phyloP scores from a whole-genome alignment of 805 yeast species.

The Sporopachydermia lactativora region DNA sequence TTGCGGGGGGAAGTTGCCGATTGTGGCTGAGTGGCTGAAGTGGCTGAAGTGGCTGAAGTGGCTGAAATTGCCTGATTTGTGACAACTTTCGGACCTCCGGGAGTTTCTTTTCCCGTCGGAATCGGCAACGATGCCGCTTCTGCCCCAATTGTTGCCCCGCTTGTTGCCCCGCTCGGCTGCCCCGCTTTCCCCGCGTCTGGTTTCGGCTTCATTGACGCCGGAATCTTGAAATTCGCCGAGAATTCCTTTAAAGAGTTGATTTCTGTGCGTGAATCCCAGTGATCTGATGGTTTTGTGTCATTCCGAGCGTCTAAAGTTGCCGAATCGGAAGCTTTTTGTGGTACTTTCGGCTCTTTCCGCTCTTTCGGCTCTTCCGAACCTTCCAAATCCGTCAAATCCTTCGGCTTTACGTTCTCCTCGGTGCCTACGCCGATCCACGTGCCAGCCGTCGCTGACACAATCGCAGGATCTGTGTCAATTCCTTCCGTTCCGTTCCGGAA shows the following conservation, averaged over 20 bases:
- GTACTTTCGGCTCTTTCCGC: too few relatives aligned
- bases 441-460: slow-evolving; percentile 38
- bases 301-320: too few relatives aligned
- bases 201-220: slow-evolving; percentile 21
- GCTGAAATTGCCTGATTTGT: slow-evolving; percentile 16
- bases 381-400: too few relatives aligned
- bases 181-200: too few relatives aligned
- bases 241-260: slow-evolving; percentile 62
- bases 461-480: slow-evolving; percentile 45
- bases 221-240: slow-evolving; percentile 68
- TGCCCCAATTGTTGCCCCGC: slow-evolving; percentile 12
- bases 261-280: slow-evolving; percentile 38
- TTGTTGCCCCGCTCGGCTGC: slow-evolving; percentile 18
- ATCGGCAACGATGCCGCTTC: background rate
- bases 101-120: too few relatives aligned
- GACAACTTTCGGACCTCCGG: slow-evolving; percentile 12
- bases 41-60: slow-evolving; percentile 9
- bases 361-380: too few relatives aligned
- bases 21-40: slow-evolving; percentile 9
- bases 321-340: too few relatives aligned
- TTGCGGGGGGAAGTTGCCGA: slow-evolving; percentile 9
- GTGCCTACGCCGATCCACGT: background rate
- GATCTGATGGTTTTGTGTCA: too few relatives aligned
- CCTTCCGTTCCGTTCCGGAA: slow-evolving; percentile 15
- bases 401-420: too few relatives aligned